Conservation (phyloP, 202 grass and related monocot species). For the Bolboschoenoplectus hybrid region DNA sequence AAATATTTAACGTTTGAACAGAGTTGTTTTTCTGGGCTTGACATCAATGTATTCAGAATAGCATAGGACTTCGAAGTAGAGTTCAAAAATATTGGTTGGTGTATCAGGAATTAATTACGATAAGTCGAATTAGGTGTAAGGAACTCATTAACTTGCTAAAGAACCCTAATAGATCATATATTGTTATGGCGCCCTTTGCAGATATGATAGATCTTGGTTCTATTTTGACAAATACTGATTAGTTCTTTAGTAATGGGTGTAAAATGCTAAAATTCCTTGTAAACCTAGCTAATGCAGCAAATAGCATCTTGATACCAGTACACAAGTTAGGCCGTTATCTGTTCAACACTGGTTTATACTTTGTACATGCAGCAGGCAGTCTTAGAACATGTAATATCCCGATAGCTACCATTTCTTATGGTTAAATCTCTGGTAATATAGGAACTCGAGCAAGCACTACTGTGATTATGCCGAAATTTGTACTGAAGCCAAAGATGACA, state of each 20-base stretch:
- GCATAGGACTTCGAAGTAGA: not conserved
- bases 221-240: not conserved
- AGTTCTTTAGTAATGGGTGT: not conserved
- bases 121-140: not conserved
- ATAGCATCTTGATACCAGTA: not conserved
- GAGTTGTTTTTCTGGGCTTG: not conserved
- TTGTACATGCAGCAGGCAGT: not conserved
- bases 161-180: not conserved
- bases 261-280: not conserved
- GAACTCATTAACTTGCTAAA: not conserved
- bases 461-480: slow-evolving; percentile 34
- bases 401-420: slow-evolving; percentile 27
- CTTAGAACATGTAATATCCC: not conserved
- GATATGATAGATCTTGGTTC: not conserved
- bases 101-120: not conserved
- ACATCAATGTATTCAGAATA: not conserved
- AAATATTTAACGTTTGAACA: not conserved
- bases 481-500: slow-evolving; percentile 34
- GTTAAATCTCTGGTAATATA: slow-evolving; percentile 22
- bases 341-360: not conserved
- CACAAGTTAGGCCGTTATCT: not conserved
- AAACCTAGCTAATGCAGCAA: not conserved
- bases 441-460: slow-evolving; percentile 26
- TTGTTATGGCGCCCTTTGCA: not conserved
- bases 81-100: not conserved